Evolutionary conservation across 1,284 basidiomycete genomes (phyloP).

Genomic region (Fomitopsis schrenkii): DNA sequence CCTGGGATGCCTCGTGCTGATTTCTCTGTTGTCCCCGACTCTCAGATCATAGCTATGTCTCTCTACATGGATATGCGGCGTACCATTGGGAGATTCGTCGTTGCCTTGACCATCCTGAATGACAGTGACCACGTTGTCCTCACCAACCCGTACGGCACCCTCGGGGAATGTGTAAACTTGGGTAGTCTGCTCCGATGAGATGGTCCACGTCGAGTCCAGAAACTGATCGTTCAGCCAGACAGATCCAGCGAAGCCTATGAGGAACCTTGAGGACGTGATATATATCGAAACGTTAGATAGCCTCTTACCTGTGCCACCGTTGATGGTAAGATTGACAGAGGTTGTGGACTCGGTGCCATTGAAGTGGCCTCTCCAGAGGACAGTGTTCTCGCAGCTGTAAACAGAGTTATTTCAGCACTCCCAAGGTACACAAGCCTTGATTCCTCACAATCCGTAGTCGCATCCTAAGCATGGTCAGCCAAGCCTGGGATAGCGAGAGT

Average conservation of each 20-base stretch:
- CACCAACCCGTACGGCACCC: constrained; percentile 41
- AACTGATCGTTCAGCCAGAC: constrained; percentile 79
- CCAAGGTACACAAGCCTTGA: not conserved
- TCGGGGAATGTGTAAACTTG: constrained; percentile 58
- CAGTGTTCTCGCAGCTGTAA: constrained; percentile 68
- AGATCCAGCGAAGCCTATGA: constrained; percentile 66
- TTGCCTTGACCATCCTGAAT: constrained; percentile 82
- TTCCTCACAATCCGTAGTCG: constrained; percentile 76
- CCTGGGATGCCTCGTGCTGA: constrained; percentile 78
- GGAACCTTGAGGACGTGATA: not conserved
- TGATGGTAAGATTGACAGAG: constrained; percentile 68
- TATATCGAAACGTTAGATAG: not conserved
- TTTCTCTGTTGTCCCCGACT: constrained; percentile 36
- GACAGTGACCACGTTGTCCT: constrained; percentile 73
- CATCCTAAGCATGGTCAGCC: constrained; percentile 36
- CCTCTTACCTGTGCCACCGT: constrained; percentile 67
- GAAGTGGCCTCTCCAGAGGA: constrained; percentile 82
- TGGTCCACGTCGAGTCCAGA: constrained; percentile 63
- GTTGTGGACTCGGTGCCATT: constrained; percentile 51
- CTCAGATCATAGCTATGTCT: not conserved
- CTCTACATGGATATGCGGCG: not conserved
- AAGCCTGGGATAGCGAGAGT: not conserved
- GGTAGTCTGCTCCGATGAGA: constrained; percentile 58
- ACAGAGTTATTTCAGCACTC: not conserved
- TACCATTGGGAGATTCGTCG: constrained; percentile 51